Evolutionary conservation across 1,284 basidiomycete species (phyloP), one percentile per base, ranked within the genome.

Genomic region (Microbotryum scabiosae): DNA sequence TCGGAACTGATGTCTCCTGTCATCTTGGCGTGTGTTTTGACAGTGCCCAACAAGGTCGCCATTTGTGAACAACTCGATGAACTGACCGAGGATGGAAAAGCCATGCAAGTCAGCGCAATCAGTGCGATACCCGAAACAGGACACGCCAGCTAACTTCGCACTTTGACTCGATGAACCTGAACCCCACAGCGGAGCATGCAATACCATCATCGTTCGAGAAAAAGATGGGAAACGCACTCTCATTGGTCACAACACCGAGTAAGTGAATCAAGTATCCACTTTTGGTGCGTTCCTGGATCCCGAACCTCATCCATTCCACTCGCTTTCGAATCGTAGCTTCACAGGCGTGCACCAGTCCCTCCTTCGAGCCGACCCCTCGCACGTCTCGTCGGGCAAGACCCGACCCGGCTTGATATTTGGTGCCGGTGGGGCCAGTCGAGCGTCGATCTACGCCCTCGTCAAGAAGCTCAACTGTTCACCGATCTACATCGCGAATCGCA

Each of bases 401-500:
- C 53, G 62, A 20, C 69, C 69, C 0, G 69, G 67, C 16, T 64
- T 68, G 18, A 62, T 70, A 10, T 57, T 70, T 21, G 69, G 67
- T 21, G 67, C 67, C 8, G 69, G 69, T 9, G 69, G 69, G 46
- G 69, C 69, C 14, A 64, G 62, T 30, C 55, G 68, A 41, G 66
- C 63, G 4, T 61, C 64, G 23, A 59, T 65, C 14, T 65, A 65
- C 51, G 61, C 64, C 41, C 36, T 70, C 21, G 53, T 59, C 26
- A 61, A 64, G 20, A 66, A 64, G 57, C 49, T 69, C n/a, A 59
- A 61, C 56, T 69, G 69, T 55, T 59, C 60, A 3, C 69, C 69
- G 3, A 67, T 70, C 52, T 70, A 70, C 61, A 62, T 70, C 28
- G 67, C 64, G 43, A 70, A 70, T 51, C 63, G 69, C 21, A 67